Evolutionary conservation across 495 filamentous ascomycete genomes (phyloP).

Genomic region (Lindgomyces ingoldianus): DNA sequence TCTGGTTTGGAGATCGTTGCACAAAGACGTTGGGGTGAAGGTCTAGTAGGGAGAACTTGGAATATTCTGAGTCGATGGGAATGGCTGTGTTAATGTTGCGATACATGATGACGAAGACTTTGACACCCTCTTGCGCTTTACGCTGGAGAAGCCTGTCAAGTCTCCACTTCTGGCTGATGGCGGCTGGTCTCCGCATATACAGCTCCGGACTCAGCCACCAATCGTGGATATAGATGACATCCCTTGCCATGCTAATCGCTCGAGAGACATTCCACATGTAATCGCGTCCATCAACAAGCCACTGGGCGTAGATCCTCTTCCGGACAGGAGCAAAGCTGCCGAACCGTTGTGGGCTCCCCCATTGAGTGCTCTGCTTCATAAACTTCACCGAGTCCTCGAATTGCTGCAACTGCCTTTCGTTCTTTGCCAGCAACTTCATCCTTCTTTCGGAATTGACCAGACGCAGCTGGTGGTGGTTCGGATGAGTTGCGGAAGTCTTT

Average conservation of each 20-base stretch:
- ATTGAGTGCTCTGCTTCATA: constrained; percentile 78
- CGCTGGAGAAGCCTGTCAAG: constrained; percentile 90
- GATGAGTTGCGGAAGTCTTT: constrained; percentile 58
- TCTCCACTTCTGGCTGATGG: constrained; percentile 98
- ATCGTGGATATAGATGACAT: constrained; percentile 99
- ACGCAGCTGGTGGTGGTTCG: constrained; percentile 77
- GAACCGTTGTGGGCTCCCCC: constrained; percentile 82
- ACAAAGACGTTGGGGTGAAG: constrained; percentile 96
- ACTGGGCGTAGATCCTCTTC: constrained; percentile 84
- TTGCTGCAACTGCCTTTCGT: constrained; percentile 83
- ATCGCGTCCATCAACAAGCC: constrained; percentile 94
- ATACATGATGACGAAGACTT: constrained; percentile 98
- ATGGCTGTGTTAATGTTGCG: constrained; percentile 97
- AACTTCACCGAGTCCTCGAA: constrained; percentile 89
- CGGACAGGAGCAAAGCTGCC: constrained; percentile 92
- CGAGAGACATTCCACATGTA: constrained; percentile 99
- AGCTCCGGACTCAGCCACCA: constrained; percentile 98
- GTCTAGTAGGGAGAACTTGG: constrained; percentile 95
- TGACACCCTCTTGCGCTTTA: constrained; percentile 93
- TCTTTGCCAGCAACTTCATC: constrained; percentile 86
- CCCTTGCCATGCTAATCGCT: constrained; percentile 95
- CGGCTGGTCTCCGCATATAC: constrained; percentile 91
- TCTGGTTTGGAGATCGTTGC: constrained; percentile 93
- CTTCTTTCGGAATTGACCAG: constrained; percentile 85
- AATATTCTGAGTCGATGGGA: constrained; percentile 98